These are phyloP conservation scores for Diospyros kaki DNA, from an alignment of 148 eudicot species.

Conservation along the genomic window DNA sequence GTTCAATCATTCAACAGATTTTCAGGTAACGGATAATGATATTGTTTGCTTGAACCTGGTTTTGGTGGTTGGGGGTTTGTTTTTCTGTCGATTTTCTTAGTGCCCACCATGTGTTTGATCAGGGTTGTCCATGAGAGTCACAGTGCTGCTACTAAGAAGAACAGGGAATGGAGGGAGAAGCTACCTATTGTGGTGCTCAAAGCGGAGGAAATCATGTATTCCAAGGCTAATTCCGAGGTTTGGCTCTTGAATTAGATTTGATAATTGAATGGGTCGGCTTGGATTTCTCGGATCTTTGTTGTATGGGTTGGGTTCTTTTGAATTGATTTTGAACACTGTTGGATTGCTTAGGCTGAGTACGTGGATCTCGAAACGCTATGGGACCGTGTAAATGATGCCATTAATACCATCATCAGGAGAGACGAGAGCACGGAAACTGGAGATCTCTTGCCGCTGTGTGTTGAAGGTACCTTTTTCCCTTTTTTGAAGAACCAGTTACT, in stretches of 20 bases:
- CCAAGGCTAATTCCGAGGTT: conserved; percentile 99
- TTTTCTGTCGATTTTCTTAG: conserved; percentile 7
- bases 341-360: conserved; percentile 67
- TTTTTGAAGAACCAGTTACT: too few species aligned
- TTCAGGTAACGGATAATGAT: conserved; percentile 48
- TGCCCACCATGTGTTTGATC: conserved; percentile 49
- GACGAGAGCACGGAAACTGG: conserved; percentile 82
- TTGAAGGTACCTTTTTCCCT: conserved; percentile 60
- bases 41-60: neutral
- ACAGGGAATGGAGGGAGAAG: conserved; percentile 96
- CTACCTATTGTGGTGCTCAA: conserved; percentile 78
- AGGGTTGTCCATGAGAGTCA: conserved; percentile 77
- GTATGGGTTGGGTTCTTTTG: neutral
- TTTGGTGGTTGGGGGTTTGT: neutral
- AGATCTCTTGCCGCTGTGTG: conserved; percentile 80
- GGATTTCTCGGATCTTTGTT: conserved; percentile 7
- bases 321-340: neutral
- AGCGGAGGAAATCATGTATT: conserved; percentile 96
- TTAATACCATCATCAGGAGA: conserved; percentile 81
- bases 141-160: conserved; percentile 54
- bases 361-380: conserved; percentile 70
- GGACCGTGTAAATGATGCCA: conserved; percentile 87
- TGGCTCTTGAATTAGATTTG: neutral
- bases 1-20: conserved; percentile 72
- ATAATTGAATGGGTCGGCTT: neutral